phyloP scores from a whole-genome alignment of 345 rosid species.

The Xanthoceras sorbifolium region DNA sequence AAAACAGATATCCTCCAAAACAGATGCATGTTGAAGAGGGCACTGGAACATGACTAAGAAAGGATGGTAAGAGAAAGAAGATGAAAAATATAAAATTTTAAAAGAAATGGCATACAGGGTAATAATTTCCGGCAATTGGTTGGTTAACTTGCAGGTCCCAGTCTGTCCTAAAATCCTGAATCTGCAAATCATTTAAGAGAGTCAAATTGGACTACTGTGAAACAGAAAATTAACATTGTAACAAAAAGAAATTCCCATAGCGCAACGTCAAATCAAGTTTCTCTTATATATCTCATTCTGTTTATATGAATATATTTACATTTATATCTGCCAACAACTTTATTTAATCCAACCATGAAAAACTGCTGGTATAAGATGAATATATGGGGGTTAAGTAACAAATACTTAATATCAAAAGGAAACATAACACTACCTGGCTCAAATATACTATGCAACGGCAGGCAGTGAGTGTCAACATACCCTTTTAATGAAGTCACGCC shows the following conservation, averaged over 20 bases:
- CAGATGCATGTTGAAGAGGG: not conserved
- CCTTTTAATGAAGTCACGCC: slow-evolving; percentile 91
- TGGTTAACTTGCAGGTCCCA: slow-evolving; percentile 87
- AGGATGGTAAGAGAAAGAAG: not conserved
- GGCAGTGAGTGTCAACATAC: slow-evolving; percentile 38
- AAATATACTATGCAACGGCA: slow-evolving; percentile 13
- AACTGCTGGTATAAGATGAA: not conserved
- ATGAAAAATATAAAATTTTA: not conserved
- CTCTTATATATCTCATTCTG: not conserved
- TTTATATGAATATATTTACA: not conserved
- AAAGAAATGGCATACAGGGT: slow-evolving; percentile 61
- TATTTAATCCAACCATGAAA: not conserved
- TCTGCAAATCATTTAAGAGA: slow-evolving; percentile 43
- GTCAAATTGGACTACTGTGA: slow-evolving; percentile 18
- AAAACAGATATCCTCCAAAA: not conserved
- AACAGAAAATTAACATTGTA: slow-evolving; percentile 14
- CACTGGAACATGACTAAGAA: slow-evolving; percentile 8
- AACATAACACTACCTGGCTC: not conserved
- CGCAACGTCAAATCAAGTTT: not conserved
- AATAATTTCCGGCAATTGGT: slow-evolving; percentile 92
- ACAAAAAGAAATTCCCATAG: not conserved
- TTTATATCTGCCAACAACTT: not conserved
- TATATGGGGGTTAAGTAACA: not conserved
- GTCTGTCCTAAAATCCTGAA: slow-evolving; percentile 81
- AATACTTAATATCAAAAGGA: not conserved